Conservation (phyloP, 1,284 basidiomycete species). For the Rhodotorula glutinis region DNA sequence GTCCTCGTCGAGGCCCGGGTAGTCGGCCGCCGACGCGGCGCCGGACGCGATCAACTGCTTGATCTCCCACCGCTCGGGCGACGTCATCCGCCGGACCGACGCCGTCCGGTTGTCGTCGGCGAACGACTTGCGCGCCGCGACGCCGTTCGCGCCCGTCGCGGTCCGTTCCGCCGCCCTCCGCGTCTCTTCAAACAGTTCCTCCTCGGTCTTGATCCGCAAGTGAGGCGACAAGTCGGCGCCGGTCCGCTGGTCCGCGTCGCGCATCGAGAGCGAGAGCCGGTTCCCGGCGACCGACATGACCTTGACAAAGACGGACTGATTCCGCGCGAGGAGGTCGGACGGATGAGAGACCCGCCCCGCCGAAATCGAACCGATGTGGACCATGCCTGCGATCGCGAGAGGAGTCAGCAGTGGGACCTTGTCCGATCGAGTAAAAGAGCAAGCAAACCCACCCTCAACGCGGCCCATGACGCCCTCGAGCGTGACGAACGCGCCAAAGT, state of each 20-base stretch:
- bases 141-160: constrained; percentile 54
- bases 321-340: constrained; percentile 76
- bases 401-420: constrained; percentile 15
- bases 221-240: constrained; percentile 91
- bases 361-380: constrained; percentile 87
- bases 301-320: constrained; percentile 87
- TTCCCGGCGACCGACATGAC: constrained; percentile 86
- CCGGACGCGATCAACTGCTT: constrained; percentile 98
- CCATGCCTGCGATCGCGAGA: constrained; percentile 67
- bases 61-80: constrained; percentile 98
- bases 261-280: constrained; percentile 86
- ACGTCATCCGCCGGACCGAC: constrained; percentile 86
- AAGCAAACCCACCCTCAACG: constrained; percentile 68
- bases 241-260: constrained; percentile 88
- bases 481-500: constrained; percentile 91
- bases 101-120: constrained; percentile 47
- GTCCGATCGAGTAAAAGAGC: not conserved
- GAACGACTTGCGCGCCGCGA: constrained; percentile 53
- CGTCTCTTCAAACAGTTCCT: constrained; percentile 78
- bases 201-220: constrained; percentile 85
- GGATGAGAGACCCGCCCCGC: constrained; percentile 77
- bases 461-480: constrained; percentile 82
- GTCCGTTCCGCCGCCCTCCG: constrained; percentile 60
- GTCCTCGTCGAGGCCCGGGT: constrained; percentile 93
- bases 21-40: constrained; percentile 85